Evolutionary conservation across 495 filamentous ascomycete genomes (phyloP), one percentile per base, ranked within the genome.

Genomic region (Daldinia concentrica): DNA sequence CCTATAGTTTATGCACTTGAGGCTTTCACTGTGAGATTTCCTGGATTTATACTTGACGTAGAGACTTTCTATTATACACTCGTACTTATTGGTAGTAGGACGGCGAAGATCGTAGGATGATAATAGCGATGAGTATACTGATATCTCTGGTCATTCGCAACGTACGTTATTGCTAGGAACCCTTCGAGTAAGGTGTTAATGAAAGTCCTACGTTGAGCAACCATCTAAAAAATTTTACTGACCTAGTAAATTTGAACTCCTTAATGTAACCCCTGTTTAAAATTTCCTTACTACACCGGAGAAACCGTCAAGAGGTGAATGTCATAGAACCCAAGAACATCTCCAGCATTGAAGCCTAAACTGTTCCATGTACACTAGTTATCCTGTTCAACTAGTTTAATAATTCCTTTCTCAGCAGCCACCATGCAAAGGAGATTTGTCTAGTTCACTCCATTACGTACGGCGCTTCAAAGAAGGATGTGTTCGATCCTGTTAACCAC

Each of bases 341-440:
- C 32, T 58, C 12, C 50, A 45, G 14, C 26, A 30, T 24, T n/a
- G 22, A 56, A 54, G 39, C 26, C 26, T 62, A 36, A 50, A 22
- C 60, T 39, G 54, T 64, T 60, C 24, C 51, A 29, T 55, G 15
- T n/a, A 30, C 32, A n/a, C 14, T 2, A 36, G 29, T 26, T 22
- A 41, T 24, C 69, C 22, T 37, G 7, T 15, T 22, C n/a, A 11
- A 58, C 58, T 6, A 51, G 12, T 29, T 12, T 11, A 27, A 27
- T 6, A 32, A 37, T 58, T 58, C 56, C 70, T 56, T 59, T 58
- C 37, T 61, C 60, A 65, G 58, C 60, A 68, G 65, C 70, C 65
- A 69, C 61, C 57, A 62, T 73, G 70, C 70, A 69, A 43, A 14
- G 4, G 39, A 34, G 19, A 27, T 27, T 37, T 39, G 24, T 62